Percentiles rank a stretch among this genome's conserved stretches.
These are phyloP conservation scores for Jimgerdemannia lactiflua DNA, from an alignment of 192 early-diverging fungal species.

Conservation along the genomic window DNA sequence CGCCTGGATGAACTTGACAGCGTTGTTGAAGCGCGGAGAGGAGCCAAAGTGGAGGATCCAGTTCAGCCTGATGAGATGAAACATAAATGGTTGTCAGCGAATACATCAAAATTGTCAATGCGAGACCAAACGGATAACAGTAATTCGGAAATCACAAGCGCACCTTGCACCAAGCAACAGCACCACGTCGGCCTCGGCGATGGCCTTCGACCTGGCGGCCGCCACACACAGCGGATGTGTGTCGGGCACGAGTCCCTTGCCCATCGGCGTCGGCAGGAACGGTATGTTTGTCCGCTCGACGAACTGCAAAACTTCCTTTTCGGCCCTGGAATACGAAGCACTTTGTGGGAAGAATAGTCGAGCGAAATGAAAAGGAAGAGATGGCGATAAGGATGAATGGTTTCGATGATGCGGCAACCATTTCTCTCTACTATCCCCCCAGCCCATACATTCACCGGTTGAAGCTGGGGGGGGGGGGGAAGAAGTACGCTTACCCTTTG, in stretches of 20 bases:
- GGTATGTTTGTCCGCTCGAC: constrained; percentile 57
- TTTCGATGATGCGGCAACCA: not conserved
- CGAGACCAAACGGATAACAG: not conserved
- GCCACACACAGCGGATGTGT: constrained; percentile 56
- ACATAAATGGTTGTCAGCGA: not conserved
- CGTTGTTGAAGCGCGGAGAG: constrained; percentile 43
- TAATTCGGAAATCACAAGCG: not conserved
- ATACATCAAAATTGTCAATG: not conserved
- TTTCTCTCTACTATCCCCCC: not conserved
- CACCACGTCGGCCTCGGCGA: constrained; percentile 65
- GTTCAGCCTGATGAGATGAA: constrained; percentile 41
- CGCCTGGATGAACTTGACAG: constrained; percentile 68
- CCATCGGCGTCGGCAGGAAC: constrained; percentile 74
- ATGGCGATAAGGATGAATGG: not conserved
- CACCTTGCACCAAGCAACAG: constrained; percentile 59
- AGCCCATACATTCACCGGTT: no score
- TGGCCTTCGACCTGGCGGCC: constrained; percentile 61
- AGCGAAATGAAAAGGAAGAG: not conserved
- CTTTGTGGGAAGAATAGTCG: constrained; percentile 7
- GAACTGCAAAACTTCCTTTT: constrained; percentile 49
- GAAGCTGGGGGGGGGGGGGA: not conserved
- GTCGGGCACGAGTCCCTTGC: constrained; percentile 69
- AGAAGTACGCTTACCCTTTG: constrained; percentile 50
- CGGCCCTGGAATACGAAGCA: constrained; percentile 65
- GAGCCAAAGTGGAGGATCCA: constrained; percentile 76